phyloP scores from a whole-genome alignment of 73 alveolate species.

The Paramecium sexaurelia region DNA sequence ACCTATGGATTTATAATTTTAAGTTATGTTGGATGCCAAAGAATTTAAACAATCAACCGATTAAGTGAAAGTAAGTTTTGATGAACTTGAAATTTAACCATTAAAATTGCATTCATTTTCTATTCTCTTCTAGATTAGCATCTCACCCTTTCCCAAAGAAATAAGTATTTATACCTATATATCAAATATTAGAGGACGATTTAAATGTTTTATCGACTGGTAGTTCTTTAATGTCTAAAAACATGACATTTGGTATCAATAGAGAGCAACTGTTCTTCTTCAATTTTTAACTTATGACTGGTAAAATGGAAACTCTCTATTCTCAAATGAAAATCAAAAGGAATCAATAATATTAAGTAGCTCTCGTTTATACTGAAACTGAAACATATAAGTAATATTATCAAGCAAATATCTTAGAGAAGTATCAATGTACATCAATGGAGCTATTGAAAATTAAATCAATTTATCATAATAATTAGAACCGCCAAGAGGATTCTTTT shows the following conservation, averaged over 20 bases:
- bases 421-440: conserved; percentile 46
- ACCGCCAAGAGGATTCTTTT: conserved; percentile 57
- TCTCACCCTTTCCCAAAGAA: conserved; percentile 45
- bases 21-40: conserved; percentile 5
- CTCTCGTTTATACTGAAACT: conserved; percentile 22
- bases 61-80: conserved; percentile 41
- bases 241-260: conserved; percentile 41
- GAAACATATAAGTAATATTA: conserved; percentile 7
- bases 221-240: conserved; percentile 39
- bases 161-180: background rate
- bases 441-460: conserved; percentile 43
- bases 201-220: conserved; percentile 41
- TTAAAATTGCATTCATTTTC: conserved; percentile 41
- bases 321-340: conserved; percentile 53
- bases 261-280: conserved; percentile 16
- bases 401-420: background rate
- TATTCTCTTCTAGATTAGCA: background rate
- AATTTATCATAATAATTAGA: background rate
- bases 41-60: conserved; percentile 25
- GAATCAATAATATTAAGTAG: conserved; percentile 12
- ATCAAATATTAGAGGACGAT: conserved; percentile 29
- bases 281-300: conserved; percentile 1
- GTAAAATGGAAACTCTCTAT: conserved; percentile 38
- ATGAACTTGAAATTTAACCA: conserved; percentile 45
- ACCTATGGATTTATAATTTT: conserved; percentile 51